Evolutionary conservation across 345 rosid genomes (phyloP).

Genomic region (Hibiscus syriacus): DNA sequence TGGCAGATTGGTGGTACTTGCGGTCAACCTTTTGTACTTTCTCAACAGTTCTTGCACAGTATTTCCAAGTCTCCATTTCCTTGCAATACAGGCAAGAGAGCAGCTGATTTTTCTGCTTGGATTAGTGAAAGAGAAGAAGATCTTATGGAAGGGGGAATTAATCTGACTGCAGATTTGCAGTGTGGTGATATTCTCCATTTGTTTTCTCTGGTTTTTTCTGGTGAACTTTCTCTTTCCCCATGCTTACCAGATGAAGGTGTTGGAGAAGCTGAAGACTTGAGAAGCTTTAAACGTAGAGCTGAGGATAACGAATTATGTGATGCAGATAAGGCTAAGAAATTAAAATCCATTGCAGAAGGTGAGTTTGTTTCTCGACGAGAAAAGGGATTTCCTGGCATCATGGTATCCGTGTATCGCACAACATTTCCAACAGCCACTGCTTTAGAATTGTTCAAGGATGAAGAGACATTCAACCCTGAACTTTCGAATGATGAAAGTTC

Average conservation of each 20-base stretch:
- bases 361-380: conserved; percentile 77
- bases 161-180: conserved; percentile 66
- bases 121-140: conserved; percentile 52
- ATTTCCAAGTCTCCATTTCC: conserved; percentile 77
- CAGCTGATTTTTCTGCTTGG: conserved; percentile 68
- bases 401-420: conserved; percentile 43
- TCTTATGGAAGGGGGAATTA: conserved; percentile 43
- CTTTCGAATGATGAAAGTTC: conserved; percentile 29
- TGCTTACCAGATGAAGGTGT: conserved; percentile 80
- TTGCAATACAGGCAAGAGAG: conserved; percentile 67
- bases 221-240: conserved; percentile 61
- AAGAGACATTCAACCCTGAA: conserved; percentile 22
- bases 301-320: conserved; percentile 48
- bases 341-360: conserved; percentile 52
- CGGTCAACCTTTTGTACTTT: conserved; percentile 69
- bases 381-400: conserved; percentile 92
- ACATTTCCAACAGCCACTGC: conserved; percentile 32
- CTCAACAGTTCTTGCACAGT: conserved; percentile 70
- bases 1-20: conserved; percentile 82
- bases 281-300: conserved; percentile 66
- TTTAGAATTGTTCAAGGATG: conserved; percentile 46
- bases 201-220: conserved; percentile 66
- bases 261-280: conserved; percentile 81
- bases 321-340: conserved; percentile 48
- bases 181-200: conserved; percentile 84